phyloP scores from a whole-genome alignment of 768 basidiomycete genomes.

The Gloeophyllum trabeum region DNA sequence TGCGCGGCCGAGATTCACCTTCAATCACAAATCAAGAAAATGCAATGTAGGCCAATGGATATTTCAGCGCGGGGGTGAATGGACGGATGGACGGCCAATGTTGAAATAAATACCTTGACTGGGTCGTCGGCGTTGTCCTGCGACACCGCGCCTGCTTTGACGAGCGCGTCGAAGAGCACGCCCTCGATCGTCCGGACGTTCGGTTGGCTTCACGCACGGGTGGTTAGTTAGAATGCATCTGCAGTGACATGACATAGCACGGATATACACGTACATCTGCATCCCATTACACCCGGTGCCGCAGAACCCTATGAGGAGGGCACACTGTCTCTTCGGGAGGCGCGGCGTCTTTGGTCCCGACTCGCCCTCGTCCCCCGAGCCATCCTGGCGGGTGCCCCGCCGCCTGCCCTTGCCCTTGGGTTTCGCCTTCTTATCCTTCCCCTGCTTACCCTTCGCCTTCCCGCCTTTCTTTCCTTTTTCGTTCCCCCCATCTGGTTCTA shows the following conservation, averaged over 20 bases:
- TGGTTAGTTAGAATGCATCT: background rate
- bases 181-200: slow-evolving; percentile 81
- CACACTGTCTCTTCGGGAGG: slow-evolving; percentile 77
- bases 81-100: background rate
- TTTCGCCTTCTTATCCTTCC: slow-evolving; percentile 22
- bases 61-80: background rate
- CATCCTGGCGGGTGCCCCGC: slow-evolving; percentile 24
- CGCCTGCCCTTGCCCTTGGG: slow-evolving; percentile 23
- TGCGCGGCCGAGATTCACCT: slow-evolving; percentile 81
- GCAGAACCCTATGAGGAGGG: slow-evolving; percentile 81
- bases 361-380: slow-evolving; percentile 1
- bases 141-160: slow-evolving; percentile 88
- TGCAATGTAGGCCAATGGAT: background rate
- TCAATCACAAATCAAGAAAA: slow-evolving; percentile 1
- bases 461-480: slow-evolving; percentile 2
- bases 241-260: background rate
- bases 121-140: slow-evolving; percentile 89
- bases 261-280: slow-evolving; percentile 69
- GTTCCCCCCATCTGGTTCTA: slow-evolving; percentile 1
- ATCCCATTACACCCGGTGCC: slow-evolving; percentile 90
- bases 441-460: slow-evolving; percentile 7
- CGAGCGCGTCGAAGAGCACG: slow-evolving; percentile 76
- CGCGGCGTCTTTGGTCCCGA: slow-evolving; percentile 32
- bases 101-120: slow-evolving; percentile 46
- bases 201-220: slow-evolving; percentile 43